Percentiles rank a stretch among this genome's conserved stretches.
These are phyloP conservation scores for Colletotrichum graminicola DNA, from an alignment of 2,329 filamentous ascomycete genomes.

Conservation along the genomic window DNA sequence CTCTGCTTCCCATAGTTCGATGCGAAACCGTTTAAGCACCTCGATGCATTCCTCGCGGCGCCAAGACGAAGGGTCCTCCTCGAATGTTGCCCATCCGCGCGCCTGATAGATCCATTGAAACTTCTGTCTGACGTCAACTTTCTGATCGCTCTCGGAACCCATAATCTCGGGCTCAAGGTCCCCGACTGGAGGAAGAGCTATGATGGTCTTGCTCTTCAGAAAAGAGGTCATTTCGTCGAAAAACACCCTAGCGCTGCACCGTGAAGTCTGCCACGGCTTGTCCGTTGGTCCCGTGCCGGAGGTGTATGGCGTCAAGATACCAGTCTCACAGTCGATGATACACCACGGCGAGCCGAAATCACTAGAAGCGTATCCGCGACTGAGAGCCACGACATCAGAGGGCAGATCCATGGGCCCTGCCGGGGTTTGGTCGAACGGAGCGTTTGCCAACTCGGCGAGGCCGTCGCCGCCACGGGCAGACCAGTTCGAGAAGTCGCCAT, in stretches of 20 bases:
- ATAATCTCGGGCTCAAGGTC: slow-evolving; percentile 4
- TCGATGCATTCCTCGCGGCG: slow-evolving; percentile 6
- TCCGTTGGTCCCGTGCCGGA: slow-evolving; percentile 7
- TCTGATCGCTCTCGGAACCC: slow-evolving; percentile 5
- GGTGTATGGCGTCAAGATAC: slow-evolving; percentile 10
- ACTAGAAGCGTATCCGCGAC: slow-evolving; percentile 10
- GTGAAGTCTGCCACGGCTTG: slow-evolving; percentile 11
- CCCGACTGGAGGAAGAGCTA: neutral
- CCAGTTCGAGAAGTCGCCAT: slow-evolving; percentile 17
- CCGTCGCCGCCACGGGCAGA: slow-evolving; percentile 11
- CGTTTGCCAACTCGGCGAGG: slow-evolving; percentile 12
- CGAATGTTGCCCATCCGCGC: slow-evolving; percentile 1
- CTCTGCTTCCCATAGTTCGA: slow-evolving; percentile 10
- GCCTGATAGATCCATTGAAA: slow-evolving; percentile 10
- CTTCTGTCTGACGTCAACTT: slow-evolving; percentile 6
- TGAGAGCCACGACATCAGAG: slow-evolving; percentile 9
- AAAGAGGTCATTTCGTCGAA: slow-evolving; percentile 7
- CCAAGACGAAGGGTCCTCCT: slow-evolving; percentile 1
- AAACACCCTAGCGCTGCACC: neutral
- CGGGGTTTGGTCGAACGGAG: neutral
- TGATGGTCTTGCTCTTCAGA: slow-evolving; percentile 3
- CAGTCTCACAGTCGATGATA: slow-evolving; percentile 21
- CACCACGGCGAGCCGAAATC: slow-evolving; percentile 1
- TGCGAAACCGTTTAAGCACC: slow-evolving; percentile 1
- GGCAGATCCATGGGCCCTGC: slow-evolving; percentile 12